phyloP scores from a whole-genome alignment of 2,329 filamentous ascomycete genomes.

The Graphilbum fragrans region DNA sequence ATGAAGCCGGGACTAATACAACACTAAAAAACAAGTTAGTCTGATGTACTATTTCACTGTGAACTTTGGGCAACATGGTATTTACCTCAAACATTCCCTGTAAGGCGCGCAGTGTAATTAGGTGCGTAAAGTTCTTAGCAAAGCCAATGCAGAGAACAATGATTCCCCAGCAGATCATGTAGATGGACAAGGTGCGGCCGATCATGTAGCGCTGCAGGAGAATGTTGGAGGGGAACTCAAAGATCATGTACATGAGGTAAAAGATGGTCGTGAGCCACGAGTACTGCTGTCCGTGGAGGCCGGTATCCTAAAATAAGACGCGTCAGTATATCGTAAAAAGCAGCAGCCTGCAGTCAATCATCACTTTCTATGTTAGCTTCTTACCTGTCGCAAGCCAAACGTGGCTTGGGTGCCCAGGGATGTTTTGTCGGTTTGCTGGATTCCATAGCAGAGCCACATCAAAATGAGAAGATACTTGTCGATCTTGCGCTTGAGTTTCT shows the following conservation, averaged over 20 bases:
- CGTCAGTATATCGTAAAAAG: too few species aligned
- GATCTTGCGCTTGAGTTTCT: constrained; percentile 5
- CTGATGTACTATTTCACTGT: too few species aligned
- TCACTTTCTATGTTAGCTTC: too few species aligned
- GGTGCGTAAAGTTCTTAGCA: constrained; percentile 23
- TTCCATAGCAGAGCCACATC: constrained; percentile 36
- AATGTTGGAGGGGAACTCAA: constrained; percentile 20
- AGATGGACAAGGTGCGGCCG: constrained; percentile 14
- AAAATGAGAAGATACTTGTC: constrained; percentile 12
- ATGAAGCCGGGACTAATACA: constrained; percentile 3
- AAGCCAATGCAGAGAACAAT: constrained; percentile 25
- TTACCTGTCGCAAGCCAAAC: constrained; percentile 17
- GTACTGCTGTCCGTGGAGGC: constrained; percentile 14
- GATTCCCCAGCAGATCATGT: constrained; percentile 18
- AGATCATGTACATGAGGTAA: constrained; percentile 19
- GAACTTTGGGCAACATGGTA: too few species aligned
- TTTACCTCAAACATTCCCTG: constrained; percentile 17
- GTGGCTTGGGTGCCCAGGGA: constrained; percentile 25
- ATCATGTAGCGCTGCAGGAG: constrained; percentile 16
- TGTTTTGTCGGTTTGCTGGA: constrained; percentile 36
- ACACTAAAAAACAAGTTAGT: too few species aligned
- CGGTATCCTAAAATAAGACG: too few species aligned
- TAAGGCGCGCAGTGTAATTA: constrained; percentile 21
- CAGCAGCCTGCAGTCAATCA: too few species aligned
- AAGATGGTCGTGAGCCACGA: constrained; percentile 21